These are phyloP conservation scores for Pouteria campechiana DNA, from an alignment of 179 eudicot genomes.

Conservation along the genomic window DNA sequence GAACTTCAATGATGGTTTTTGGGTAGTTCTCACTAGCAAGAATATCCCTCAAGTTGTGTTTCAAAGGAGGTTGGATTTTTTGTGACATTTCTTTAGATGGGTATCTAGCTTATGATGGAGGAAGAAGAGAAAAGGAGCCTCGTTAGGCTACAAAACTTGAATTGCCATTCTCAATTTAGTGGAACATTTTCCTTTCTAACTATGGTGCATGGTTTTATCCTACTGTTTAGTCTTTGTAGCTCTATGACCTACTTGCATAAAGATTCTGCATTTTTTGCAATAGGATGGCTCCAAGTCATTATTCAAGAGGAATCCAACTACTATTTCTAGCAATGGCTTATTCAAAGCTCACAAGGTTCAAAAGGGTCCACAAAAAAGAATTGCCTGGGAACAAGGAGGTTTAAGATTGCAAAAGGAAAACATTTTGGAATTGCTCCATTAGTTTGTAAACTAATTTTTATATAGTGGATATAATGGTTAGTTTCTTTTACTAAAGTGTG, in stretches of 20 bases:
- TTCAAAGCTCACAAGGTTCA: slow-evolving; percentile 48
- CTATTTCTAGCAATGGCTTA: slow-evolving; percentile 43
- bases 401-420: slow-evolving; percentile 51
- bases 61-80: slow-evolving; percentile 13
- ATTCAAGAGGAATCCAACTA: slow-evolving; percentile 59
- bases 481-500: no score
- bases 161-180: slow-evolving; percentile 58
- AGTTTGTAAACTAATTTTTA: slow-evolving; percentile 66
- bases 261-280: slow-evolving; percentile 10
- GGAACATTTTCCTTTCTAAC: slow-evolving; percentile 78
- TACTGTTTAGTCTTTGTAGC: not conserved
- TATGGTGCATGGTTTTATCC: slow-evolving; percentile 39
- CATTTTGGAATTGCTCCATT: slow-evolving; percentile 44
- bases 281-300: slow-evolving; percentile 88
- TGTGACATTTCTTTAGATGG: not conserved
- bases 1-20: no score
- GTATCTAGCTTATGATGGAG: slow-evolving; percentile 50
- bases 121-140: slow-evolving; percentile 63
- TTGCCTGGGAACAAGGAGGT: slow-evolving; percentile 42
- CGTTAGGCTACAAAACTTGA: slow-evolving; percentile 33
- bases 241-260: not conserved
- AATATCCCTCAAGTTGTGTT: no score
- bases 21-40: no score
- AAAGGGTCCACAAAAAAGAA: slow-evolving; percentile 66
- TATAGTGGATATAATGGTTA: slow-evolving; percentile 94